These are phyloP conservation scores for Pythium volutum DNA, from an alignment of 352 stramenopile species.

Conservation along the genomic window DNA sequence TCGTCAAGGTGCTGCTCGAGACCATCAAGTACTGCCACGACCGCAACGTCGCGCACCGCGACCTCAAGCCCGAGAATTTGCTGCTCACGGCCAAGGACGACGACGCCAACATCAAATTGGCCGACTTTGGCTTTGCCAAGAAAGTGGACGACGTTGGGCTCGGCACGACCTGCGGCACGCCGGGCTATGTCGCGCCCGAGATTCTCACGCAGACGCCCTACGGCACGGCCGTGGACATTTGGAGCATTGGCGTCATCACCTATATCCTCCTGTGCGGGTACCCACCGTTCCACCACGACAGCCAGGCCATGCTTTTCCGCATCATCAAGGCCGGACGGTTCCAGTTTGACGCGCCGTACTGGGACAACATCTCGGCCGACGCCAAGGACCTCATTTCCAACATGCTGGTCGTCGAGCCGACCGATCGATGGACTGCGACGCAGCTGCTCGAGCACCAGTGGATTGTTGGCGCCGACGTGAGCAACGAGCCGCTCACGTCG, in stretches of 20 bases:
- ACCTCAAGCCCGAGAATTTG: conserved; percentile 97
- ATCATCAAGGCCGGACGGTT: conserved; percentile 78
- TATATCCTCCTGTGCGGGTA: conserved; percentile 86
- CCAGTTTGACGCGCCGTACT: conserved; percentile 96
- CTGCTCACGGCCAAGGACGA: conserved; percentile 76
- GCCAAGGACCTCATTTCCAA: conserved; percentile 94
- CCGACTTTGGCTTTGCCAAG: conserved; percentile 84
- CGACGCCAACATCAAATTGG: conserved; percentile 80
- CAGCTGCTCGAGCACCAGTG: conserved; percentile 84
- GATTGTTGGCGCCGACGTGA: conserved; percentile 73
- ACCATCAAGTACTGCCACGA: conserved; percentile 87
- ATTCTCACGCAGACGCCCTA: conserved; percentile 75
- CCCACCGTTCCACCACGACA: conserved; percentile 89
- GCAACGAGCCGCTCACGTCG: conserved; percentile 75
- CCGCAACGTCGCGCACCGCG: conserved; percentile 88
- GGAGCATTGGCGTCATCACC: conserved; percentile 89
- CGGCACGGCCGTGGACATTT: conserved; percentile 81
- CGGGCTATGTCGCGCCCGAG: conserved; percentile 75
- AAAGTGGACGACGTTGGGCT: conserved; percentile 57
- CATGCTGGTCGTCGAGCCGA: conserved; percentile 88
- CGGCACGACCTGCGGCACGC: conserved; percentile 67
- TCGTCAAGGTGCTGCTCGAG: conserved; percentile 75
- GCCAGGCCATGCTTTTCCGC: conserved; percentile 84
- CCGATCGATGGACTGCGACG: conserved; percentile 69
- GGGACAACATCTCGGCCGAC: conserved; percentile 91